These are phyloP conservation scores for Fusarium subglutinans DNA, from an alignment of 2,329 filamentous ascomycete genomes.

Conservation along the genomic window DNA sequence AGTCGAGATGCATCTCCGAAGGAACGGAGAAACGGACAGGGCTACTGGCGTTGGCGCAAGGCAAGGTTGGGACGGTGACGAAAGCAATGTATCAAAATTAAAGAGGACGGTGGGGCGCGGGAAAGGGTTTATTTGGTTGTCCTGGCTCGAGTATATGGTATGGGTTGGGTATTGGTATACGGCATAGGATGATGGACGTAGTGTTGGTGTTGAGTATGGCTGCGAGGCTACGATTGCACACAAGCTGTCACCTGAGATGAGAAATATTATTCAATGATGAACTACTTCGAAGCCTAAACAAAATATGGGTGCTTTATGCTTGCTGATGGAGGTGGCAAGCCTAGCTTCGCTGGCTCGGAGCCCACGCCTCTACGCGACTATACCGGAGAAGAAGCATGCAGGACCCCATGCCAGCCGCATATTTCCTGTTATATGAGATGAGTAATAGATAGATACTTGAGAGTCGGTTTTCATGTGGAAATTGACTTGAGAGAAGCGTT, in stretches of 20 bases:
- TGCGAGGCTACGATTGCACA: slow-evolving; percentile 19
- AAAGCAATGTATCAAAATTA: slow-evolving; percentile 41
- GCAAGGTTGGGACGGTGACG: slow-evolving; percentile 34
- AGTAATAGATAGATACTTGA: neutral
- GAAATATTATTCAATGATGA: slow-evolving; percentile 29
- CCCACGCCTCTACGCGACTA: neutral
- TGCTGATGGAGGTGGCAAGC: neutral
- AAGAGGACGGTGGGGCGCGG: slow-evolving; percentile 30
- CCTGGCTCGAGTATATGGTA: slow-evolving; percentile 39
- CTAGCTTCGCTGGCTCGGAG: neutral
- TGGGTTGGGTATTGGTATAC: slow-evolving; percentile 37
- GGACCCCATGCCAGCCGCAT: neutral
- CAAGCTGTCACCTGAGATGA: slow-evolving; percentile 26
- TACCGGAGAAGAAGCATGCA: neutral
- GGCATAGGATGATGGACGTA: slow-evolving; percentile 17
- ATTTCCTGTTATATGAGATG: neutral
- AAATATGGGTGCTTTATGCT: neutral
- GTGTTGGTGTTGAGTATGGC: slow-evolving; percentile 16
- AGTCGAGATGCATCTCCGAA: slow-evolving; percentile 27
- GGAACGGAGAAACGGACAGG: slow-evolving; percentile 20
- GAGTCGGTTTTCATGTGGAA: neutral
- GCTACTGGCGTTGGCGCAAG: slow-evolving; percentile 42
- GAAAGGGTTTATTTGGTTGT: slow-evolving; percentile 33
- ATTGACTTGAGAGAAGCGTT: neutral
- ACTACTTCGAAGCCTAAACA: slow-evolving; percentile 8